phyloP scores from a whole-genome alignment of 202 grass and related monocot genomes.

The Zoysia matrella region DNA sequence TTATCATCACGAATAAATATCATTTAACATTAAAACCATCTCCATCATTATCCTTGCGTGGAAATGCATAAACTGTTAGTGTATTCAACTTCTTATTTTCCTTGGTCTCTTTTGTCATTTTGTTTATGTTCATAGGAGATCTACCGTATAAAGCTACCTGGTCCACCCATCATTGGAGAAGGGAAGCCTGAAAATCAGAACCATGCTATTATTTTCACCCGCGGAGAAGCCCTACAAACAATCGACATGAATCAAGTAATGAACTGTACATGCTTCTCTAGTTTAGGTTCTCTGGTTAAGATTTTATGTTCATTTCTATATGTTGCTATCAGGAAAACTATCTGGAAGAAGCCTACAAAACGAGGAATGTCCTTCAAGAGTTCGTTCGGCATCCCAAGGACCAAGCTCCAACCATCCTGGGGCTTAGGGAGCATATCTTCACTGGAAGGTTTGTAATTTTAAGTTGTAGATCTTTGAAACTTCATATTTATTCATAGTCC shows the following conservation, averaged over 20 bases:
- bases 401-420: conserved; percentile 81
- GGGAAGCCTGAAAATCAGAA: too few relatives aligned
- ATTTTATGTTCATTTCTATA: conserved; percentile 21
- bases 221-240: conserved; percentile 73
- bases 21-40: neutral
- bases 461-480: conserved; percentile 28
- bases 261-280: conserved; percentile 26
- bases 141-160: conserved; percentile 59
- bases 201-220: too few relatives aligned
- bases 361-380: conserved; percentile 97
- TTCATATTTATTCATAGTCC: neutral
- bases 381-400: conserved; percentile 68
- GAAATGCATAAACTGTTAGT: neutral
- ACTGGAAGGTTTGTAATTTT: conserved; percentile 72
- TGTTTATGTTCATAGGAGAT: neutral
- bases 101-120: conserved; percentile 4
- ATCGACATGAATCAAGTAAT: conserved; percentile 99
- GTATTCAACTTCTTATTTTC: neutral
- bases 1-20: conserved; percentile 1
- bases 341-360: conserved; percentile 99
- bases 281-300: conserved; percentile 12
- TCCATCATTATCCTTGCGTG: conserved; percentile 16
- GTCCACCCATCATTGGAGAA: conserved; percentile 72
- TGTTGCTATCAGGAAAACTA: conserved; percentile 76
- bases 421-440: conserved; percentile 93